These are phyloP conservation scores for Ogataea minuta DNA, from an alignment of 805 yeast species.

Conservation along the genomic window DNA sequence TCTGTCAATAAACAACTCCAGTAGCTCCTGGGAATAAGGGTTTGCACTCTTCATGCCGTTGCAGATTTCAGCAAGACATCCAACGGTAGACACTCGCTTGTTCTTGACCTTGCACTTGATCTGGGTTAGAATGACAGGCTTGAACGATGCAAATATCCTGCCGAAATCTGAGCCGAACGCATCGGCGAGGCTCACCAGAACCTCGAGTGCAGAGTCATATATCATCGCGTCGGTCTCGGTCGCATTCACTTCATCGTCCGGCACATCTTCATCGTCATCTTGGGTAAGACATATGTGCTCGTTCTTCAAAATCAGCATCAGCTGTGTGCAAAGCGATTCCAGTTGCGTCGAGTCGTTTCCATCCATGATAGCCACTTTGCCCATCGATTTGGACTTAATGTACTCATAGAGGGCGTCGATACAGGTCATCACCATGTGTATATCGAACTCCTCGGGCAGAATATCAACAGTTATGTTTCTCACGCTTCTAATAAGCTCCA, in stretches of 20 bases:
- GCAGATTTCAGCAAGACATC: constrained; percentile 87
- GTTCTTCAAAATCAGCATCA: constrained; percentile 72
- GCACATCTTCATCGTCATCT: constrained; percentile 53
- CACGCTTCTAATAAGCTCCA: constrained; percentile 60
- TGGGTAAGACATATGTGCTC: constrained; percentile 81
- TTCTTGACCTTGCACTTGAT: constrained; percentile 60
- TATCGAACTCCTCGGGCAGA: constrained; percentile 78
- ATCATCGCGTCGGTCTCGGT: constrained; percentile 65
- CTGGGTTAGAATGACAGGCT: constrained; percentile 57
- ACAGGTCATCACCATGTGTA: constrained; percentile 74
- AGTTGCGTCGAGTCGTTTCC: constrained; percentile 52
- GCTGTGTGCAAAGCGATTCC: constrained; percentile 66
- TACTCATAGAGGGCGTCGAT: constrained; percentile 73
- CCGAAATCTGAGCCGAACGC: constrained; percentile 77
- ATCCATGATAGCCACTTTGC: constrained; percentile 69
- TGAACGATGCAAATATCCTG: constrained; percentile 69
- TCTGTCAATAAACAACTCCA: constrained; percentile 66
- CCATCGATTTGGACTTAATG: constrained; percentile 52
- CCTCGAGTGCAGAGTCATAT: constrained; percentile 83
- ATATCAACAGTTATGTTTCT: constrained; percentile 62
- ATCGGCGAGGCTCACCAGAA: constrained; percentile 69
- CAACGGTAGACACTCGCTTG: constrained; percentile 82
- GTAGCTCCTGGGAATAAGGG: constrained; percentile 66
- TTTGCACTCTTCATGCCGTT: constrained; percentile 66
- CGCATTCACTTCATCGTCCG: constrained; percentile 43